Percentiles rank a stretch among this genome's conserved stretches.
Evolutionary conservation across 306 rosid genomes (phyloP).

Genomic region (Cyamopsis tetragonoloba): DNA sequence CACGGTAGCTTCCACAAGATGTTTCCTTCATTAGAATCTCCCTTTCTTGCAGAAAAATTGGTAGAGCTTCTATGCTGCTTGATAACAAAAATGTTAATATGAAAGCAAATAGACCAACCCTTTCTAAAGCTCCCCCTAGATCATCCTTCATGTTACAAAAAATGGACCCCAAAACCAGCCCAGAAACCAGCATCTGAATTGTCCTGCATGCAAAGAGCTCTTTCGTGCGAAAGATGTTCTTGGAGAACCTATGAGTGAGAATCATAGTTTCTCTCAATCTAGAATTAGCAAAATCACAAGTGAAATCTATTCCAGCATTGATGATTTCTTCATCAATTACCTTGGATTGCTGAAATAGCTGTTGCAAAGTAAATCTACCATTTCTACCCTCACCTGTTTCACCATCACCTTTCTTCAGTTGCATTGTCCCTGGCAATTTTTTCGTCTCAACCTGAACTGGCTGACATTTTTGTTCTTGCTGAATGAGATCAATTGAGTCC

Average conservation of each 20-base stretch:
- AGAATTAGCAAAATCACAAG: constrained; percentile 64
- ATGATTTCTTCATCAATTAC: constrained; percentile 56
- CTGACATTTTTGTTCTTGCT: constrained; percentile 33
- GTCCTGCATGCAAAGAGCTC: constrained; percentile 89
- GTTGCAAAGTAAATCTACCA: constrained; percentile 71
- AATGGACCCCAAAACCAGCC: constrained; percentile 78
- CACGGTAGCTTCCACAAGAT: constrained; percentile 80
- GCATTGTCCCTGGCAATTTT: constrained; percentile 22
- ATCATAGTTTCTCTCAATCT: constrained; percentile 69
- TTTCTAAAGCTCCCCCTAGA: constrained; percentile 60
- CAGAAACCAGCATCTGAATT: constrained; percentile 82
- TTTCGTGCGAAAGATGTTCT: constrained; percentile 75
- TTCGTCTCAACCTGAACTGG: constrained; percentile 26
- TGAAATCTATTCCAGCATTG: constrained; percentile 32
- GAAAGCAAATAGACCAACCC: constrained; percentile 91
- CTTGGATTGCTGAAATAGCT: constrained; percentile 82
- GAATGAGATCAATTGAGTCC: constrained; percentile 67
- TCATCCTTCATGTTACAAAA: constrained; percentile 74
- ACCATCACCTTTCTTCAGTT: constrained; percentile 32
- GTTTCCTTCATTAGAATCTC: constrained; percentile 94
- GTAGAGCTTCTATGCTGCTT: constrained; percentile 87
- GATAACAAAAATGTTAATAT: constrained; percentile 70
- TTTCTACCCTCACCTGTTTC: constrained; percentile 37
- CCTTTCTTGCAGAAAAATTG: constrained; percentile 88
- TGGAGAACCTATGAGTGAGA: constrained; percentile 88